phyloP scores from a whole-genome alignment of 495 filamentous ascomycete species.

The Oleoguttula mirabilis region DNA sequence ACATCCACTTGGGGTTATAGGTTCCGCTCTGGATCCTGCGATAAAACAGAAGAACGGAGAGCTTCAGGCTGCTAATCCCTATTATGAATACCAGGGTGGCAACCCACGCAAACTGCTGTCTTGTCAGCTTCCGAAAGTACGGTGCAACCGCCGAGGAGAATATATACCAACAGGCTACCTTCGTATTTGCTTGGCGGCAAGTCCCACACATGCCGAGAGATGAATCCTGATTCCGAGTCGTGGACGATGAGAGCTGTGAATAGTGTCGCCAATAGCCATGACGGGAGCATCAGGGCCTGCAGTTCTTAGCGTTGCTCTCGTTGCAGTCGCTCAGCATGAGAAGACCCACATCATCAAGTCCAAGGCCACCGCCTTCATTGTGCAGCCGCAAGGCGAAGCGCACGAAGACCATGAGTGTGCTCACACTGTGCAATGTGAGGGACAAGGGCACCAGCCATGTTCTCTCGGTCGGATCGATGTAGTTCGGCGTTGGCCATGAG shows the following conservation, averaged over 20 bases:
- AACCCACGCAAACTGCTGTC: constrained; percentile 16
- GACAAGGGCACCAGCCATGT: constrained; percentile 6
- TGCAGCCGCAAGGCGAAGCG: constrained; percentile 5
- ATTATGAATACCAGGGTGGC: constrained; percentile 18
- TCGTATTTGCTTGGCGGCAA: no score
- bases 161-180: no score
- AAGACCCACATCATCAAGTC: constrained; percentile 7
- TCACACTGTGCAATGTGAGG: background rate
- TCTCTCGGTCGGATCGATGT: background rate
- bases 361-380: constrained; percentile 4
- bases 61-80: constrained; percentile 17
- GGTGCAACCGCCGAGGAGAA: no score
- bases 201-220: constrained; percentile 25
- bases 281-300: background rate
- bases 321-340: background rate
- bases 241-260: background rate
- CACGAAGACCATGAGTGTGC: constrained; percentile 1
- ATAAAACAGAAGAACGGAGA: constrained; percentile 21
- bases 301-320: no score
- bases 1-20: constrained; percentile 4
- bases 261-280: background rate
- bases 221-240: constrained; percentile 4
- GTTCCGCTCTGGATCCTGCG: constrained; percentile 15
- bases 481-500: constrained; percentile 2
- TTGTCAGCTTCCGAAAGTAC: no score